Conservation (phyloP, 805 yeast species). For the Lipomyces mesembrius region DNA sequence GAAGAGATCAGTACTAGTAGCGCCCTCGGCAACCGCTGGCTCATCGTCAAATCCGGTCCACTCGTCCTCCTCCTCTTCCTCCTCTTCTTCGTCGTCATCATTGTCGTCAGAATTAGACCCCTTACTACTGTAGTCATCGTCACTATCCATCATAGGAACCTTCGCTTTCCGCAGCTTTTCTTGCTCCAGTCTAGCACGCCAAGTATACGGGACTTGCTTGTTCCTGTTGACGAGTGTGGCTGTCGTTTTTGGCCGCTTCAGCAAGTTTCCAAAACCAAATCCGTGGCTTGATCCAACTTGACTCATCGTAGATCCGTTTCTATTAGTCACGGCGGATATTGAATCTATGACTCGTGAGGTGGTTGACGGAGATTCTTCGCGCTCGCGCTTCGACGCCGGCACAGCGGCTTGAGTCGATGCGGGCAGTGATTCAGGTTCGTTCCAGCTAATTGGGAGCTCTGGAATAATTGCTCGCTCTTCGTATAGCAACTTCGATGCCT, state of each 20-base stretch:
- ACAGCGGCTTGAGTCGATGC: not conserved
- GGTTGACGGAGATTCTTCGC: not conserved
- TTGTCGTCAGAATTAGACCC: constrained; percentile 25
- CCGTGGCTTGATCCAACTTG: constrained; percentile 47
- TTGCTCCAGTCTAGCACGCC: constrained; percentile 65
- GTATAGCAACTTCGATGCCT: constrained; percentile 64
- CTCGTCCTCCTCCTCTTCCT: constrained; percentile 46
- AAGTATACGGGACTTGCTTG: constrained; percentile 65
- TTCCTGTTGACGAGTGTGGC: constrained; percentile 30
- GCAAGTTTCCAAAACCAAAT: constrained; percentile 52
- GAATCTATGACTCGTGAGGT: not conserved
- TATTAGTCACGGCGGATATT: not conserved
- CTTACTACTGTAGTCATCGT: constrained; percentile 54
- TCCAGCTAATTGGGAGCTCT: constrained; percentile 54
- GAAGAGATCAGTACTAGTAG: not conserved
- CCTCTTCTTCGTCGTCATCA: constrained; percentile 45
- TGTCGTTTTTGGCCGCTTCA: constrained; percentile 22
- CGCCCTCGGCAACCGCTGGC: constrained; percentile 30
- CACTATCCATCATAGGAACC: constrained; percentile 57
- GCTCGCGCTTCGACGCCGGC: not conserved
- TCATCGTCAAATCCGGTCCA: constrained; percentile 41
- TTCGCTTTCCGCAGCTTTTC: constrained; percentile 52
- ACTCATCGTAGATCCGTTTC: not conserved
- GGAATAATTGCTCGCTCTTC: constrained; percentile 63
- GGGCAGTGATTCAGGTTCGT: not conserved